Percentiles rank a stretch among this genome's conserved stretches.
phyloP scores from a whole-genome alignment of 371 early-diverging fungal species.

The Mucor plumbeus region DNA sequence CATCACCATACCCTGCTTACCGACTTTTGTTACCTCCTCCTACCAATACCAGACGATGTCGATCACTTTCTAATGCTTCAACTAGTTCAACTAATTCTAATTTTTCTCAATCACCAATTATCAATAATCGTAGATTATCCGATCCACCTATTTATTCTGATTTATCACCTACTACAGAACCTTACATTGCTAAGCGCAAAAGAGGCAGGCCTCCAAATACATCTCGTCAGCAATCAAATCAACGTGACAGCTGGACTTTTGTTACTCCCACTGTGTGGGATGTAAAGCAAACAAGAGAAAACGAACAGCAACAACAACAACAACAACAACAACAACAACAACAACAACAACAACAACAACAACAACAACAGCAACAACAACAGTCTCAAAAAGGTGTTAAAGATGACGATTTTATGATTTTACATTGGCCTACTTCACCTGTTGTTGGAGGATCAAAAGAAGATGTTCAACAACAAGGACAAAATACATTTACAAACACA shows the following conservation, averaged over 20 bases:
- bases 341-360: not conserved
- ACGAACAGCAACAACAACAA: not conserved
- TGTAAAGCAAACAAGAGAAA: conserved; percentile 15
- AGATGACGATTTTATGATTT: conserved; percentile 4
- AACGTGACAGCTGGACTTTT: conserved; percentile 36
- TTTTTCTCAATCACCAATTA: conserved; percentile 3
- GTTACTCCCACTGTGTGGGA: conserved; percentile 41
- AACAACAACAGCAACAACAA: not conserved
- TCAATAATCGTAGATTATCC: conserved; percentile 14
- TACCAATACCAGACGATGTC: conserved; percentile 21
- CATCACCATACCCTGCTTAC: conserved; percentile 8
- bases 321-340: not conserved
- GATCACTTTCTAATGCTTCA: conserved; percentile 44
- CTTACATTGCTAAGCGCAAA: conserved; percentile 33
- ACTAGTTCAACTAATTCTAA: conserved; percentile 21
- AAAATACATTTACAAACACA: conserved; percentile 40
- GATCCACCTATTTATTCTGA: conserved; percentile 28
- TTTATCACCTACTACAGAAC: not conserved
- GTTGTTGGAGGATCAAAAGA: not conserved
- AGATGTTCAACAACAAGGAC: conserved; percentile 1
- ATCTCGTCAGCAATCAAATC: conserved; percentile 28
- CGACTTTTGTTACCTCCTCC: conserved; percentile 19
- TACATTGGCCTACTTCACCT: conserved; percentile 10
- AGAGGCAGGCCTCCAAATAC: conserved; percentile 53
- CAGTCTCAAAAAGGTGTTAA: not conserved